Evolutionary conservation across 2,329 filamentous ascomycete species (phyloP), one percentile per base, ranked within the genome.

Genomic region (Leptographium galeiforme): DNA sequence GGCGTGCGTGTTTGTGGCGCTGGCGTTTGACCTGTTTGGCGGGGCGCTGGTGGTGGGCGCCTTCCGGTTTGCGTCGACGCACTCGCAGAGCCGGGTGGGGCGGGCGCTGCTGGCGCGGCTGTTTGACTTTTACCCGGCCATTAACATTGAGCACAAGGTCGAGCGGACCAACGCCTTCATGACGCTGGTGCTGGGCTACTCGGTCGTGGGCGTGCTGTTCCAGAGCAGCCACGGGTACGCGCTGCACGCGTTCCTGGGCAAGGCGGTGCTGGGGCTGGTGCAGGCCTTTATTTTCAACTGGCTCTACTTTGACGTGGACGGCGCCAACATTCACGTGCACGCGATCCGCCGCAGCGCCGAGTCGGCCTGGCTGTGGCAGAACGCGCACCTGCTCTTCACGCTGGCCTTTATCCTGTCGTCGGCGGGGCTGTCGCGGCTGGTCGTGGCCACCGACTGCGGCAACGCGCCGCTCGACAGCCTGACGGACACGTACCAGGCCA

Each of bases 121-220:
- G 5, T 78, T 81, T 54, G 78, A 82, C 57, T 82, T 82, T 63
- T 76, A 72, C 52, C 81, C 79, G 2, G 79, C 77, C 0, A 68
- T 78, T 48, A 84, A 82, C 58, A 84, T 84, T 57, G 81, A 84
- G 64, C 81, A 85, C 63, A 75, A 78, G 53, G 78, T 80, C 6
- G 81, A 84, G 63, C 69, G 81, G 8, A 84, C 77, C 34, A 78
- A 78, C 54, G 80, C 80, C 0, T 85, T 84, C 60, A 77, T 84
- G 0, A 77, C 79, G 0, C 67, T 84, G 3, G 79, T 85, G 1
- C 77, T 84, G 58, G 81, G 81, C 16, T 83, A 82, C 58, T 79
- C 75, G 1, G 79, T 84, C 30, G 72, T 84, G 33, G 78, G 75
- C 0, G 68, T 83, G 39, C 67, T 82, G 43, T 83, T 79, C 61